Base-by-base conservation (phyloP, 805 yeast genomes). In the Zygosaccharomyces gambellarensis region DNA sequence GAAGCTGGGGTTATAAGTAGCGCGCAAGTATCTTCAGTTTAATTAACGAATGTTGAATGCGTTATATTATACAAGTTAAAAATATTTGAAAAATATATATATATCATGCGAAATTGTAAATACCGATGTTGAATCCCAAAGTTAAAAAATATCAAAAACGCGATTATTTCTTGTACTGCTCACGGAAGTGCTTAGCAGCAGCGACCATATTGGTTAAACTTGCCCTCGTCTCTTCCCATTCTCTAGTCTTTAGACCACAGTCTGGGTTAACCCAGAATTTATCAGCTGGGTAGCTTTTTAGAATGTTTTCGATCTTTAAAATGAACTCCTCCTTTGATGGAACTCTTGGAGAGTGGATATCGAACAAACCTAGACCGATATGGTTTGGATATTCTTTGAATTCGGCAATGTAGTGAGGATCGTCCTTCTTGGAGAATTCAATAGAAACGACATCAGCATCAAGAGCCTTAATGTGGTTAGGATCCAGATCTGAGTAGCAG, bases 261-360 rank as follows among this genome's bases (percentile, higher is more conserved):
- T 94, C 99, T 70, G 99, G 99, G 95, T 94, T 94, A 72, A 94
- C 95, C 99, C 99, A 94, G 83, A 94, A 87, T 77, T 90, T 92
- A 75, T 87, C 88, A 71, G 94, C 95, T 73, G 97, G 97, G 82
- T 92, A 92, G 54, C 87, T 94, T 80, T 90, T 89, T 76, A 94
- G 79, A 79, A 94, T 90, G 73, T 89, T 94, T 70, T 82, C 83
- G 70, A 94, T 88, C 79, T 97, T 90, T 71, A 84, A 76, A 73
- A 89, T 84, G 76, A 94, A 92, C 79, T 94, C 99, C 73, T 87
- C 90, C 78, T 85, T 87, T 53, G 99, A 90, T 69, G 99, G 99
- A 68, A 94, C 88, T 83, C 99, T 90, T 79, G 99, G 99, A 53
- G 99, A 94, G 85, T 94, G 99, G 69, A 94, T 94, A 75, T 94